Percentiles rank a stretch among this genome's conserved stretches.
These are phyloP conservation scores for Perilla frutescens DNA, from an alignment of 257 asterid species.

Conservation along the genomic window DNA sequence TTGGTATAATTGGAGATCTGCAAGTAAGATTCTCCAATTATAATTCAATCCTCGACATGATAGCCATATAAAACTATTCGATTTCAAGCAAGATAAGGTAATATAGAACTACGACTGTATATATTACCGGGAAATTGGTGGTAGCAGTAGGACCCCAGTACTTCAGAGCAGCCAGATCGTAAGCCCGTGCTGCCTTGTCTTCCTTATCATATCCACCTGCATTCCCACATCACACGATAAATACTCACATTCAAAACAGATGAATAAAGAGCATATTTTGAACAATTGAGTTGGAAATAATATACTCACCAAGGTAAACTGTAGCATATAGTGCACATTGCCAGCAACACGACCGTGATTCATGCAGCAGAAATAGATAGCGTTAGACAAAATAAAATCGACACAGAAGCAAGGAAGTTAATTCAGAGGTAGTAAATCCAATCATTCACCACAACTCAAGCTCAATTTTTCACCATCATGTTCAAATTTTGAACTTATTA, in stretches of 20 bases:
- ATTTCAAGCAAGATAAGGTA: neutral
- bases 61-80: neutral
- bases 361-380: slow-evolving; percentile 46
- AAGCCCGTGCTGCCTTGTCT: slow-evolving; percentile 88
- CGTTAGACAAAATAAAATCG: slow-evolving; percentile 31
- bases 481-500: neutral
- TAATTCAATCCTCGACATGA: neutral
- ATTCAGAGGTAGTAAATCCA: neutral
- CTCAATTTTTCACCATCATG: neutral
- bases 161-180: slow-evolving; percentile 90
- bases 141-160: slow-evolving; percentile 96
- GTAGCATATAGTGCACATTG: slow-evolving; percentile 37
- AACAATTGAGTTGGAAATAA: neutral
- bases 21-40: slow-evolving; percentile 10
- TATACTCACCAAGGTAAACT: slow-evolving; percentile 90
- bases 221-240: slow-evolving; percentile 25
- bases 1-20: slow-evolving; percentile 68
- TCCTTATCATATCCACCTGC: slow-evolving; percentile 94
- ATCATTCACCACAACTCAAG: neutral
- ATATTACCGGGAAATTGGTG: slow-evolving; percentile 77
- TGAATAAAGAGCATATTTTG: too few relatives aligned
- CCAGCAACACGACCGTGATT: slow-evolving; percentile 33
- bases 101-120: neutral
- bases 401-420: neutral
- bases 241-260: neutral